Conservation (phyloP, 495 filamentous ascomycete species). For the Penicillium nucicola region DNA sequence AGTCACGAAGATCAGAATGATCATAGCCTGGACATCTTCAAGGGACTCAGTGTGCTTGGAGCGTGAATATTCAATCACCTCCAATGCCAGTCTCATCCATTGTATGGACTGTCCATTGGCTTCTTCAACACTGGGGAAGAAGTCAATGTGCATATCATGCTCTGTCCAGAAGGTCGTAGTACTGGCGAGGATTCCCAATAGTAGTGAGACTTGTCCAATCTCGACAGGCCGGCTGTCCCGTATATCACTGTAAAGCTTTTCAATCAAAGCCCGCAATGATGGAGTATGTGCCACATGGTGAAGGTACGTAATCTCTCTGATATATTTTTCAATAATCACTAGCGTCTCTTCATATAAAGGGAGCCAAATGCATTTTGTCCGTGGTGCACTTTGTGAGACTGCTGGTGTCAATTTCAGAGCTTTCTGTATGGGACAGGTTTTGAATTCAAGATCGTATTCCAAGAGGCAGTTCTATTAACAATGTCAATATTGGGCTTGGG, state of each 20-base stretch:
- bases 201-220: slow-evolving; percentile 33
- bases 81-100: slow-evolving; percentile 37
- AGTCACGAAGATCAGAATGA: slow-evolving; percentile 37
- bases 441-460: slow-evolving; percentile 11
- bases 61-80: slow-evolving; percentile 37
- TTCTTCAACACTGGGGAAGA: slow-evolving; percentile 30
- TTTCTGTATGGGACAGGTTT: slow-evolving; percentile 7
- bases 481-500: neutral
- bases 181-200: slow-evolving; percentile 43
- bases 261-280: slow-evolving; percentile 28
- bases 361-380: slow-evolving; percentile 34
- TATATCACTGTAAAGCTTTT: slow-evolving; percentile 34
- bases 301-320: slow-evolving; percentile 35
- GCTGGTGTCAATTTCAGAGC: neutral
- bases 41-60: slow-evolving; percentile 24
- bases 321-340: slow-evolving; percentile 39
- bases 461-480: neutral
- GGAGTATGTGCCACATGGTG: slow-evolving; percentile 42
- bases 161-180: slow-evolving; percentile 39
- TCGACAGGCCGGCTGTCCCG: slow-evolving; percentile 18
- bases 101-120: slow-evolving; percentile 24
- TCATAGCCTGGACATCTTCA: slow-evolving; percentile 42
- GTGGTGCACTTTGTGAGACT: neutral
- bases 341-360: slow-evolving; percentile 37
- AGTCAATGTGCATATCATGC: slow-evolving; percentile 10